A percentile compares a stretch with the other conserved stretches of the same genome.
Evolutionary conservation across 163 green algal genomes (phyloP).

Genomic region (Prototheca cutis): DNA sequence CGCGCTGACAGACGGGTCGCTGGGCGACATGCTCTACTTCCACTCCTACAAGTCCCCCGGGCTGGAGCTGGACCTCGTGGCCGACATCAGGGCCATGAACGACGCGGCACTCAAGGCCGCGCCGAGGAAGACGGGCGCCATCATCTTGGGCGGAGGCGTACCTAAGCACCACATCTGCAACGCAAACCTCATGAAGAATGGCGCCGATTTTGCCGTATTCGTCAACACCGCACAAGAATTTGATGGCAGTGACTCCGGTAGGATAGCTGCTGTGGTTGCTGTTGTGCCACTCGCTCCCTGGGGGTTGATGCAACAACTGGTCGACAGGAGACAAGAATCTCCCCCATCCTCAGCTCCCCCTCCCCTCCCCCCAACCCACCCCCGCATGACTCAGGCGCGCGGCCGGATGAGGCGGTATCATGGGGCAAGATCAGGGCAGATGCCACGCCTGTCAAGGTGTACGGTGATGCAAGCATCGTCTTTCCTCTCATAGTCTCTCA

Average conservation of each 20-base stretch:
- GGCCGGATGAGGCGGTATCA: slow-evolving; percentile 88
- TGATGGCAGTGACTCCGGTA: slow-evolving; percentile 80
- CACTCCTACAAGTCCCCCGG: slow-evolving; percentile 83
- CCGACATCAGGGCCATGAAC: slow-evolving; percentile 91
- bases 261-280: no score
- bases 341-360: no score
- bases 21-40: slow-evolving; percentile 99
- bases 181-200: slow-evolving; percentile 97
- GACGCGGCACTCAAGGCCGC: slow-evolving; percentile 75
- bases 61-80: slow-evolving; percentile 63
- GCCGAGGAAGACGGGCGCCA: slow-evolving; percentile 70
- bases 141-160: slow-evolving; percentile 84
- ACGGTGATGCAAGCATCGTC: slow-evolving; percentile 84
- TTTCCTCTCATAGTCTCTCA: slow-evolving; percentile 93
- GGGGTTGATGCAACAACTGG: no score
- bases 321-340: no score
- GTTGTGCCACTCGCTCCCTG: no score
- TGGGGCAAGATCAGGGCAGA: slow-evolving; percentile 95
- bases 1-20: slow-evolving; percentile 90
- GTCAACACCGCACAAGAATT: slow-evolving; percentile 96
- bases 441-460: slow-evolving; percentile 85
- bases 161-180: slow-evolving; percentile 99
- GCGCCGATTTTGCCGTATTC: slow-evolving; percentile 91
- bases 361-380: no score
- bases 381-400: no score